Base-by-base conservation (phyloP, 192 early-diverging fungal genomes). In the Podila verticillata region DNA sequence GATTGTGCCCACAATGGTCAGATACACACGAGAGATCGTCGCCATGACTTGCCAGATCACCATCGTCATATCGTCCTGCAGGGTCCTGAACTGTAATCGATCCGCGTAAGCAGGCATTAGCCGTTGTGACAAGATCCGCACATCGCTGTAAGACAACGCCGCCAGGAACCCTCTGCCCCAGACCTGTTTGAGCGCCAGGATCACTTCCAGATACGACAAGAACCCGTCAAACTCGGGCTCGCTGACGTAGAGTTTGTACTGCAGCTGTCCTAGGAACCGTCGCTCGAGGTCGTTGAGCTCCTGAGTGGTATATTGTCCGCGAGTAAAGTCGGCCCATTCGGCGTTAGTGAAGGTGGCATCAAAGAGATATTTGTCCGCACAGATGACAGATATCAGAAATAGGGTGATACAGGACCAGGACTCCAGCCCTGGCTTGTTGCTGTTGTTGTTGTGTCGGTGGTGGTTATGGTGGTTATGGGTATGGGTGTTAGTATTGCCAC, bases 311-410 rank as follows among this genome's bases (percentile, higher is more conserved):
- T 87, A 87, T 17, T 48, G 63, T 20, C 70, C 74, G 19, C 60
- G 48, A 15, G 84, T 84, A 22, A 74, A 83, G 17, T 83, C 82
- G n/a, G 81, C 75, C 87, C 87, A 88, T 39, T 86, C 87, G 1
- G 81, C 66, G 57, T 86, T 88, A 9, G 81, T 61, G 47, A 73
- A 88, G 0, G 84, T 86, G 19, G 79, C 74, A 73, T 88, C 87
- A 30, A 83, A 84, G 54, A 85, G 70, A n/a, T 84, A 88, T 72
- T 88, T 88, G 58, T 88, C 87, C 4, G 87, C 87, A 31, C 74
- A 79, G 22, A 88, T 75, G 34, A 88, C 84, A 7, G 83, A 64
- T 5, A 84, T 83, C 15, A 86, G 73, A 30, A 88, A 86, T 0
- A 88, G 69, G 20, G 85, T 75, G n/a, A 82, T 73, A 19, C 78